Percentiles rank a stretch among this genome's conserved stretches.
Evolutionary conservation across 352 stramenopile genomes (phyloP).

Genomic region (Pythium chondricola): DNA sequence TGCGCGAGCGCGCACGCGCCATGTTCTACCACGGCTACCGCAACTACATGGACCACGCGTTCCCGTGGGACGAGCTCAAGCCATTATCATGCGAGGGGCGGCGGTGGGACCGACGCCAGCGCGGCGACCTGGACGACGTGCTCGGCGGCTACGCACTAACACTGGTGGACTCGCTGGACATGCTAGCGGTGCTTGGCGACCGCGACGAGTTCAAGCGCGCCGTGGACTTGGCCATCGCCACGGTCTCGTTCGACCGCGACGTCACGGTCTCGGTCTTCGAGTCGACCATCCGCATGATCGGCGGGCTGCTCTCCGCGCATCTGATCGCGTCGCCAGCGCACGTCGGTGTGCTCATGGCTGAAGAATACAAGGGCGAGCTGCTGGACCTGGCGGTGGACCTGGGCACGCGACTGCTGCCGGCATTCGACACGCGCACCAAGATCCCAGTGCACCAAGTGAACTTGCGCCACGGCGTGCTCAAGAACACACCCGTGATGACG

Average conservation of each 20-base stretch:
- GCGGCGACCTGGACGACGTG: slow-evolving; percentile 82
- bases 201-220: slow-evolving; percentile 66
- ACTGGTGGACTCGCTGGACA: slow-evolving; percentile 87
- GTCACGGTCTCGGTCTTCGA: slow-evolving; percentile 92
- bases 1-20: slow-evolving; percentile 69
- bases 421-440: slow-evolving; percentile 94
- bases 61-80: slow-evolving; percentile 85
- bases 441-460: slow-evolving; percentile 98
- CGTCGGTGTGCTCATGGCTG: slow-evolving; percentile 38
- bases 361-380: slow-evolving; percentile 92
- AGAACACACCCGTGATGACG: slow-evolving; percentile 84
- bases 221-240: slow-evolving; percentile 50
- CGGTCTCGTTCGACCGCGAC: slow-evolving; percentile 80
- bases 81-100: slow-evolving; percentile 71
- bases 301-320: slow-evolving; percentile 88
- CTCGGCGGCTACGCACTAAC: slow-evolving; percentile 79
- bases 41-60: slow-evolving; percentile 86
- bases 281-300: slow-evolving; percentile 89
- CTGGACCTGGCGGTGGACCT: slow-evolving; percentile 93
- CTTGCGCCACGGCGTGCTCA: slow-evolving; percentile 53
- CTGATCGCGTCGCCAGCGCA: slow-evolving; percentile 65
- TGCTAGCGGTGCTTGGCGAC: slow-evolving; percentile 83
- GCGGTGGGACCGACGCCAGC: slow-evolving; percentile 70
- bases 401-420: slow-evolving; percentile 90
- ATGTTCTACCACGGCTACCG: slow-evolving; percentile 89